Base-by-base conservation (phyloP, 2,329 filamentous ascomycete species). In the Teratosphaeria viscida region DNA sequence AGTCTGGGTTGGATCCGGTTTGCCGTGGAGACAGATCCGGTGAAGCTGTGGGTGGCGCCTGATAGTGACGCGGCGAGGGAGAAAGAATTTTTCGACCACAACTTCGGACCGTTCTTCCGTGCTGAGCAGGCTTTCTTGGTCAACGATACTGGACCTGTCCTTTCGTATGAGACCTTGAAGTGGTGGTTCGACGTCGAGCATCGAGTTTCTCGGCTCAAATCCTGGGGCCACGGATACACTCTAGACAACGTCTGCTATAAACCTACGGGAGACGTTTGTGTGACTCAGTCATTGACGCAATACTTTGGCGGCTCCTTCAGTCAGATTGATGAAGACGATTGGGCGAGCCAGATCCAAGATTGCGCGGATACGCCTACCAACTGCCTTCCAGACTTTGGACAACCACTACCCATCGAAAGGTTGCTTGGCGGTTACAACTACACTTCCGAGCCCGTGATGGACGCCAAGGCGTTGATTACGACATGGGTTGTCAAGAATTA, bases 151-250 rank as follows among this genome's bases (percentile, higher is more conserved):
- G 85, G 88, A 0, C 89, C 90, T 0, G 90, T 97, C 1, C 76
- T 99, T 59, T 91, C 84, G 72, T 94, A 95, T 65, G 90, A 96
- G 8, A 96, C 89, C 0, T 79, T 99, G 10, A 78, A 81, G 29
- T 99, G 94, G 94, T 97, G 92, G 94, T 89, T 94, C 70, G 89
- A 86, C 62, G 86, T 97, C 1, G 94, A 99, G 72, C 83, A 85
- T 65, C 85, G 86, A 55, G 84, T 97, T 39, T 81, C 82, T 59
- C 80, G 83, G 49, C 81, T 95, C 59, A 87, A 87, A 71, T 90
- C 91, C 2, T 71, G 82, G 14, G 78, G 85, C 23, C 85, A 83
- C 57, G 86, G 84, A 6, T 82, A 87, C 57, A 86, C 82, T 0
- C 79, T 99, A 2, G 79, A 90, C 29, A 89, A 97, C 70, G 83